Conservation (phyloP, 208 protist genomes). For the Acanthamoeba lenticulata region DNA sequence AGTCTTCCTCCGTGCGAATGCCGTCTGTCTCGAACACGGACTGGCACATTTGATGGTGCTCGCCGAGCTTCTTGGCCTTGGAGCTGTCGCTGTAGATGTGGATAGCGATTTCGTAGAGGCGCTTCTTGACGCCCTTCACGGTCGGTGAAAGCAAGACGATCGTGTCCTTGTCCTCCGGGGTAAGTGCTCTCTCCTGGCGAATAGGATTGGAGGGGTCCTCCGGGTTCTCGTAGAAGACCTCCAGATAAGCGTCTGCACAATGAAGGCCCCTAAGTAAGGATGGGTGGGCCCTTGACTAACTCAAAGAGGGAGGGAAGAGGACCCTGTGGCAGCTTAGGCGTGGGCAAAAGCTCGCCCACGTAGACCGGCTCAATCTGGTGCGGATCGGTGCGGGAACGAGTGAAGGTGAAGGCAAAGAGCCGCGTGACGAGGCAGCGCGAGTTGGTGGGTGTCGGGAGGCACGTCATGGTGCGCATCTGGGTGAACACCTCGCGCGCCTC, state of each 20-base stretch:
- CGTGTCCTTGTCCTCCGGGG: neutral
- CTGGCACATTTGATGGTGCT: slow-evolving; percentile 59
- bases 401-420: slow-evolving; percentile 51
- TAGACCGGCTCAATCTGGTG: slow-evolving; percentile 14
- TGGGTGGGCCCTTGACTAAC: too few species aligned
- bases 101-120: slow-evolving; percentile 40
- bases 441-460: neutral
- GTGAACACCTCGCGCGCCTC: neutral
- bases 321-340: neutral
- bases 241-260: slow-evolving; percentile 12
- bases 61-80: slow-evolving; percentile 21
- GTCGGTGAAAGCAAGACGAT: slow-evolving; percentile 2
- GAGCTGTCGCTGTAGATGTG: neutral
- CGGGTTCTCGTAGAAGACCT: slow-evolving; percentile 41
- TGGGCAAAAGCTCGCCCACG: slow-evolving; percentile 39
- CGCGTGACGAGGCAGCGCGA: slow-evolving; percentile 18
- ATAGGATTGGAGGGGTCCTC: neutral
- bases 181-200: neutral
- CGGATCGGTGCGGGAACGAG: neutral
- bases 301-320: neutral
- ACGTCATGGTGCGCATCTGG: neutral
- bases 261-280: too few species aligned
- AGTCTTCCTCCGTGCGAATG: neutral
- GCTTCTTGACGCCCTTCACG: neutral
- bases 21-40: slow-evolving; percentile 26